Percentiles rank a stretch among this genome's conserved stretches.
These are phyloP conservation scores for Chrysoporthe deuterocubensis DNA, from an alignment of 2,329 filamentous ascomycete genomes.

Conservation along the genomic window DNA sequence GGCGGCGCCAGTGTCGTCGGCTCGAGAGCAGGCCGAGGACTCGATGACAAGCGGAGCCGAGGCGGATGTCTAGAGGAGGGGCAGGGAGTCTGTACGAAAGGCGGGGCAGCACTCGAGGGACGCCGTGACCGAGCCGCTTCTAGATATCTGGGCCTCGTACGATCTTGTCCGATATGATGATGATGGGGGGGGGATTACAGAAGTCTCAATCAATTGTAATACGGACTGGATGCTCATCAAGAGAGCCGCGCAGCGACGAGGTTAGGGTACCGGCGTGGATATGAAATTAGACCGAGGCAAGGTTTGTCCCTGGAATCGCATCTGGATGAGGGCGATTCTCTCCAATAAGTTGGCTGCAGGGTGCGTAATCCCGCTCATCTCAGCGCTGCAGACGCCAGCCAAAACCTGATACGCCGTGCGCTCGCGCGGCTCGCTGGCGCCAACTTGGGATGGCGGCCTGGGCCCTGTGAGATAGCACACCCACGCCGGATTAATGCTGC, in stretches of 20 bases:
- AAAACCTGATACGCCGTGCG: not conserved
- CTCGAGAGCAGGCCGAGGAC: not conserved
- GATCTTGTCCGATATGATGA: not conserved
- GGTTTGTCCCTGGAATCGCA: not conserved
- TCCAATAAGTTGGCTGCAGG: not conserved
- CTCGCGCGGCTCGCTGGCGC: not conserved
- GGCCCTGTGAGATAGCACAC: slow-evolving; percentile 3
- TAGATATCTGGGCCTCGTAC: not conserved
- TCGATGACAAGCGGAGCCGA: not conserved
- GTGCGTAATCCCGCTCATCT: not conserved
- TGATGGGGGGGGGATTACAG: not conserved
- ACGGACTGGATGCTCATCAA: not conserved
- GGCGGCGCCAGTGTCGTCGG: not conserved
- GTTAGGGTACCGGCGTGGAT: not conserved
- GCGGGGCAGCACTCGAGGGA: not conserved
- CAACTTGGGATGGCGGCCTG: not conserved
- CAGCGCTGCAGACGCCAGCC: not conserved
- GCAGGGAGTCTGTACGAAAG: not conserved
- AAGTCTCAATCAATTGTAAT: not conserved
- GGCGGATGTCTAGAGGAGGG: not conserved
- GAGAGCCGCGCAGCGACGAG: not conserved
- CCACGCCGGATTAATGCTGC: not conserved
- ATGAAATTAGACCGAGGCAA: not conserved
- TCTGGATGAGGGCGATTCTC: not conserved
- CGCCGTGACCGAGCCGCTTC: not conserved